phyloP scores from a whole-genome alignment of 1,139 yeast species.

The Arxiozyma heterogenica region DNA sequence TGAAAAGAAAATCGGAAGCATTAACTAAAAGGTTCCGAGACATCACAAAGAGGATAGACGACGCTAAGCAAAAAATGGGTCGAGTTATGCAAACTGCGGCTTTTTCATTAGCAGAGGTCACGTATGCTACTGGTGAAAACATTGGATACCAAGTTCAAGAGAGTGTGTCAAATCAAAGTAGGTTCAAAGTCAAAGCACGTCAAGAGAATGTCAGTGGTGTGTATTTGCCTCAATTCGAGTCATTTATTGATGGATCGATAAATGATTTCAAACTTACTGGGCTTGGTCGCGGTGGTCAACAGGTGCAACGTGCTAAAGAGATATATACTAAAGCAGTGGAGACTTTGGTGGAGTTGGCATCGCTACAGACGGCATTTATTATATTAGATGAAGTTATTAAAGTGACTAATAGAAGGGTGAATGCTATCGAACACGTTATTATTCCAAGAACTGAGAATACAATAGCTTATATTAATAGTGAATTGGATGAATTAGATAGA shows the following conservation, averaged over 20 bases:
- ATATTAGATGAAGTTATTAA: conserved; percentile 95
- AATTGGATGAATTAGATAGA: conserved; percentile 93
- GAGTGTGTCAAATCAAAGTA: conserved; percentile 69
- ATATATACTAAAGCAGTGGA: conserved; percentile 94
- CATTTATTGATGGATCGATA: conserved; percentile 69
- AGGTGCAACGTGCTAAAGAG: conserved; percentile 86
- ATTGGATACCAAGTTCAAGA: conserved; percentile 94
- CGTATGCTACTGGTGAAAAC: conserved; percentile 94
- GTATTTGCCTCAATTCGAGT: conserved; percentile 83
- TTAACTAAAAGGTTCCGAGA: conserved; percentile 93
- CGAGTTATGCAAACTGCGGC: conserved; percentile 98
- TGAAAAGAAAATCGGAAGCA: conserved; percentile 95
- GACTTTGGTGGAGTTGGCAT: conserved; percentile 89
- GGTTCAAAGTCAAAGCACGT: conserved; percentile 83
- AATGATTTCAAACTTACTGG: conserved; percentile 96
- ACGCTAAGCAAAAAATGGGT: conserved; percentile 94
- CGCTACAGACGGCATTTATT: conserved; percentile 90
- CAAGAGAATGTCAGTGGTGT: conserved; percentile 98
- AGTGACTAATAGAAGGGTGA: conserved; percentile 95
- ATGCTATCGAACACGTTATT: conserved; percentile 96
- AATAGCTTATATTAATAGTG: conserved; percentile 85
- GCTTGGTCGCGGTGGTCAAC: conserved; percentile 97
- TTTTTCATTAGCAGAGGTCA: conserved; percentile 91
- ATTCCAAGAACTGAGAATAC: conserved; percentile 97
- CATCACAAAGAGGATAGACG: conserved; percentile 87